Base-by-base conservation (phyloP, 2,329 filamentous ascomycete genomes). In the Periglandula ipomoeae region DNA sequence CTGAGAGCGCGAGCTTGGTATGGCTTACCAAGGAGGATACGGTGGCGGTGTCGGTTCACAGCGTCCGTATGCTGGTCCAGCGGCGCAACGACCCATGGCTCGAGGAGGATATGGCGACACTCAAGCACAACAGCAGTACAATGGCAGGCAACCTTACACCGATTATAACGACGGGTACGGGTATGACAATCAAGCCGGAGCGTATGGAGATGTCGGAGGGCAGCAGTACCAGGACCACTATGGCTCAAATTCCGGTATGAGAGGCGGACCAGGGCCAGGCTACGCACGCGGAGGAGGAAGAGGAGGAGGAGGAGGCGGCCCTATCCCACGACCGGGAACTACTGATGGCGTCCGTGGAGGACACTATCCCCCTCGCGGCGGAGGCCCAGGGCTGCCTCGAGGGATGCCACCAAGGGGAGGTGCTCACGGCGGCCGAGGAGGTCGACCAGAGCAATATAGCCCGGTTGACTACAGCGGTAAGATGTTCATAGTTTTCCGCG, bases 1-100 rank as follows among this genome's bases (percentile, higher is more conserved):
- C 22, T 34, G 35, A 27, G n/a, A 40, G 26, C 13, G 11, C 24
- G 37, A 38, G 13, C n/a, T 32, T 4, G 27, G 27, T 15, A 79
- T 79, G 76, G 72, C 75, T 41, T 78, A 77, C 58, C 70, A 76
- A 53, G 69, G 66, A 52, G 70, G 66, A 52, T 76, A 73, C 45
- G 53, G 55, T 20, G 56, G 50, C 10, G 53, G 56, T 51, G 65
- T 46, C 51, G 66, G 57, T 40, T 69, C 72, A 46, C 70, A 74
- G 57, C 70, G 71, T 50, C 69, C 70, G n/a, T 76, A 77, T 57
- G 68, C 66, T 52, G 73, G 72, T 34, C 69, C 66, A 27, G 70
- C 68, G 46, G 66, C 67, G 40, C 70, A 69, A 48, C 64, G 70
- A 47, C 64, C 67, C 43, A 59, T 56, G 42, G 66, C 68, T 35